phyloP scores from a whole-genome alignment of 1,284 basidiomycete genomes.

The Microbotryum violaceum region DNA sequence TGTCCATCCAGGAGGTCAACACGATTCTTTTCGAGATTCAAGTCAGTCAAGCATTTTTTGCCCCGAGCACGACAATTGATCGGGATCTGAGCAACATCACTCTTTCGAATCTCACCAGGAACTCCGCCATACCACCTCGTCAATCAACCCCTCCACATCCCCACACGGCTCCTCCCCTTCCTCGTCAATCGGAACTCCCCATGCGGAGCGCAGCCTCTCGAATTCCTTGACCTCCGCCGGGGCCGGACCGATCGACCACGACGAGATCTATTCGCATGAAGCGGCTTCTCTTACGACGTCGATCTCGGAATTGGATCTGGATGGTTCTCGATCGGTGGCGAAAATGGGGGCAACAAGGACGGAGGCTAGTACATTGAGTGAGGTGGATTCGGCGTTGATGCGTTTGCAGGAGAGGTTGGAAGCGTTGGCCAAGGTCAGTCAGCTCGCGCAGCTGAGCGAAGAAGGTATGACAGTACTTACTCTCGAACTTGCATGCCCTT shows the following conservation, averaged over 20 bases:
- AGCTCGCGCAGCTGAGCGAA: background rate
- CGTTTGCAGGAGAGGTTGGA: conserved; percentile 71
- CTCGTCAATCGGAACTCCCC: background rate
- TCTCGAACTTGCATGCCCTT: background rate
- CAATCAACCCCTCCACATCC: background rate
- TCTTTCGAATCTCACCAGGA: conserved; percentile 17
- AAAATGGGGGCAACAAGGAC: too few species aligned
- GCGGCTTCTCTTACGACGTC: too few species aligned
- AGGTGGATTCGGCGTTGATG: conserved; percentile 72
- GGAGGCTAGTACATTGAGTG: conserved; percentile 45
- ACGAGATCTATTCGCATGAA: too few species aligned
- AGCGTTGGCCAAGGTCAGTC: conserved; percentile 44
- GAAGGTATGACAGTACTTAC: background rate
- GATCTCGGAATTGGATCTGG: too few species aligned
- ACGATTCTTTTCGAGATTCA: conserved; percentile 35
- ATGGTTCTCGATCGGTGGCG: too few species aligned
- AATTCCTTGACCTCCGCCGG: background rate
- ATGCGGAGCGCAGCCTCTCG: background rate
- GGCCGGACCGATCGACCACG: too few species aligned
- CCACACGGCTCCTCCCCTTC: background rate
- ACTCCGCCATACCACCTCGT: conserved; percentile 23
- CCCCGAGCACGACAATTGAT: background rate
- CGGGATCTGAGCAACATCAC: background rate
- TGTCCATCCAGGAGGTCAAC: conserved; percentile 25
- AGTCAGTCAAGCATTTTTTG: conserved; percentile 5